Evolutionary conservation across 371 early-diverging fungal genomes (phyloP).

Genomic region (Paraphysoderma sedebokerense): DNA sequence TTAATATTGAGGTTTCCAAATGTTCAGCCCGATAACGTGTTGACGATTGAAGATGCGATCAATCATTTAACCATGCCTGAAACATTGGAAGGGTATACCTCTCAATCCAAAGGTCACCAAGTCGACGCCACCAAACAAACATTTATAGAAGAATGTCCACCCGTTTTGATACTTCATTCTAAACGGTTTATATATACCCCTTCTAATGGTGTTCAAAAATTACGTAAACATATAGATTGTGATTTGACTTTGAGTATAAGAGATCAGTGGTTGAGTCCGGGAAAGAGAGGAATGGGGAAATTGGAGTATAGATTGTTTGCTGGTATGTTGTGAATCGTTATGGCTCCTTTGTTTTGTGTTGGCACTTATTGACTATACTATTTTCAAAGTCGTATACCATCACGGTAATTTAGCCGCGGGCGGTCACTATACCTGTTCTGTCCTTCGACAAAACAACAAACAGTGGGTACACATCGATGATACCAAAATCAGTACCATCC

Average conservation of each 20-base stretch:
- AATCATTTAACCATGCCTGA: conserved; percentile 53
- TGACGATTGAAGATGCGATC: conserved; percentile 72
- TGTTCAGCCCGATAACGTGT: conserved; percentile 43
- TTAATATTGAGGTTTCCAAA: conserved; percentile 1
- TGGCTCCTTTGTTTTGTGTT: no score
- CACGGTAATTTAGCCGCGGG: conserved; percentile 78
- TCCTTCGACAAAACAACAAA: conserved; percentile 39
- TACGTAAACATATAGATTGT: conserved; percentile 69
- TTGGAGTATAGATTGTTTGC: conserved; percentile 6
- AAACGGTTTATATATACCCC: conserved; percentile 81
- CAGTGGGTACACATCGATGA: conserved; percentile 90
- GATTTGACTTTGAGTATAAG: no score
- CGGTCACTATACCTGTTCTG: conserved; percentile 95
- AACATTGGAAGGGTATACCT: conserved; percentile 40
- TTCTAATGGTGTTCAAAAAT: conserved; percentile 62
- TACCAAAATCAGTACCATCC: conserved; percentile 43
- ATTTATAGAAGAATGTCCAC: conserved; percentile 66
- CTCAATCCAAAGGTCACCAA: conserved; percentile 7
- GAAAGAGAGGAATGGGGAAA: neutral
- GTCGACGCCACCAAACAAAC: conserved; percentile 74
- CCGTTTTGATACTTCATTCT: conserved; percentile 81
- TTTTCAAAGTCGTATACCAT: conserved; percentile 73
- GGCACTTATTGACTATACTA: conserved; percentile 4
- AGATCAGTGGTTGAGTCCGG: no score
- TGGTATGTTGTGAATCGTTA: neutral